Evolutionary conservation across 2,329 filamentous ascomycete genomes (phyloP).

Genomic region (Tolypocladium sp.): DNA sequence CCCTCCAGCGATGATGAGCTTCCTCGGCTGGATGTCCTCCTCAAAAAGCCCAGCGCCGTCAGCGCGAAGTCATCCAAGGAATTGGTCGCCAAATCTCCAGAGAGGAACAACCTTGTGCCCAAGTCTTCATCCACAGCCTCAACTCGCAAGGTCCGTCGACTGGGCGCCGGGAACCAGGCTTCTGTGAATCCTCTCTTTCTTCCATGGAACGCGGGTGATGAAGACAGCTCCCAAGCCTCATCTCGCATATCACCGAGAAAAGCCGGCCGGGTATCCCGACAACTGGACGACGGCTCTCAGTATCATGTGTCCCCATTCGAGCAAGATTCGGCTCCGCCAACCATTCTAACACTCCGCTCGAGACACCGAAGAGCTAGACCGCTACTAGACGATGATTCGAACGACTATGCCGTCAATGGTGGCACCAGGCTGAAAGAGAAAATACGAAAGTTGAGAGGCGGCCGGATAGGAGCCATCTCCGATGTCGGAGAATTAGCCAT

Average conservation of each 20-base stretch:
- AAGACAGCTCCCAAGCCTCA: conserved; percentile 3
- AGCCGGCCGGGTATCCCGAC: background rate
- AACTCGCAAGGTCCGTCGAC: conserved; percentile 20
- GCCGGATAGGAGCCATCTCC: background rate
- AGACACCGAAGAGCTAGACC: background rate
- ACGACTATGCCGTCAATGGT: background rate
- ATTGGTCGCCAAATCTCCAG: conserved; percentile 2
- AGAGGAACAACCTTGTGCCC: conserved; percentile 10
- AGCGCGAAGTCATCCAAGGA: background rate
- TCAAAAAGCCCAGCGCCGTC: conserved; percentile 5
- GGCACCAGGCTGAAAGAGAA: background rate
- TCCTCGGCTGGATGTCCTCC: conserved; percentile 26
- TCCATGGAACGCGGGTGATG: conserved; percentile 17
- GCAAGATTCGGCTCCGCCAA: background rate
- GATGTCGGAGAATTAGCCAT: background rate
- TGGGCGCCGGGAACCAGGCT: conserved; percentile 11
- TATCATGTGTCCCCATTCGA: background rate
- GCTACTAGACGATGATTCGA: background rate
- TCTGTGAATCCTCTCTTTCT: conserved; percentile 20
- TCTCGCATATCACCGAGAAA: conserved; percentile 2
- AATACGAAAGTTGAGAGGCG: background rate
- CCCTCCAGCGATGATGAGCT: conserved; percentile 32
- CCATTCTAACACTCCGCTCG: background rate
- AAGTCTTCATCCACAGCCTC: conserved; percentile 14
- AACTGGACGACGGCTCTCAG: background rate